A percentile compares a stretch with the other conserved stretches of the same genome.
Evolutionary conservation across 1,284 basidiomycete genomes (phyloP).

Genomic region (Phellinidium pouzarii): DNA sequence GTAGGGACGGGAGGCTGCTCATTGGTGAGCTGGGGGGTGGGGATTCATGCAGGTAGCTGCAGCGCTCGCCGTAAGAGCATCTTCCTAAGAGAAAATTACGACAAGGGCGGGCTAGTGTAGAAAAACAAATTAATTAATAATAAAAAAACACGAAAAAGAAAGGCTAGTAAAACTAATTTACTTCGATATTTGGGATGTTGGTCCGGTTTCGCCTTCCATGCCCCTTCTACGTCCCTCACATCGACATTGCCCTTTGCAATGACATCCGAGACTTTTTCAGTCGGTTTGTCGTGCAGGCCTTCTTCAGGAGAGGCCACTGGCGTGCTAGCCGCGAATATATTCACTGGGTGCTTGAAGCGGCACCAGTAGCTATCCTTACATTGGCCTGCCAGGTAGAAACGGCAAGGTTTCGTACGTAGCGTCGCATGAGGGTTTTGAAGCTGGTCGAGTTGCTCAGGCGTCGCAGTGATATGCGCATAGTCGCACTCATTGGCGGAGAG

Average conservation of each 20-base stretch:
- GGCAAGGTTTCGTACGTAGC: constrained; percentile 21
- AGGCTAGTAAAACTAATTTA: constrained; percentile 20
- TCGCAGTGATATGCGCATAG: constrained; percentile 22
- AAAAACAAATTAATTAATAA: neutral
- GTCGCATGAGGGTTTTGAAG: constrained; percentile 15
- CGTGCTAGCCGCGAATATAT: constrained; percentile 5
- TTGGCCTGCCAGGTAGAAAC: constrained; percentile 18
- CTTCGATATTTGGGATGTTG: constrained; percentile 22
- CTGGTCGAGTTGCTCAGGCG: constrained; percentile 1
- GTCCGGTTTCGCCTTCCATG: constrained; percentile 19
- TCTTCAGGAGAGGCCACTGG: constrained; percentile 1
- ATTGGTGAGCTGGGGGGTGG: constrained; percentile 1
- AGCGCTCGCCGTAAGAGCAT: constrained; percentile 26
- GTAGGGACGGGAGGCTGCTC: constrained; percentile 2
- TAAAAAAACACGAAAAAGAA: too few species aligned
- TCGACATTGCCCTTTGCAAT: constrained; percentile 15
- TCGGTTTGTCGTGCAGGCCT: neutral
- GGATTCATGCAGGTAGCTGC: constrained; percentile 24
- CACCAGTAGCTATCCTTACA: constrained; percentile 23
- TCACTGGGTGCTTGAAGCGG: constrained; percentile 21
- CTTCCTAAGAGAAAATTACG: constrained; percentile 26
- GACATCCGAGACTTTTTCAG: neutral
- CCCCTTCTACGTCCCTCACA: constrained; percentile 21
- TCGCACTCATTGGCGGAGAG: constrained; percentile 24
- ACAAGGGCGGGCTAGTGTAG: constrained; percentile 25